These are phyloP conservation scores for Agroathelia rolfsii DNA, from an alignment of 1,284 basidiomycete genomes.

Conservation along the genomic window DNA sequence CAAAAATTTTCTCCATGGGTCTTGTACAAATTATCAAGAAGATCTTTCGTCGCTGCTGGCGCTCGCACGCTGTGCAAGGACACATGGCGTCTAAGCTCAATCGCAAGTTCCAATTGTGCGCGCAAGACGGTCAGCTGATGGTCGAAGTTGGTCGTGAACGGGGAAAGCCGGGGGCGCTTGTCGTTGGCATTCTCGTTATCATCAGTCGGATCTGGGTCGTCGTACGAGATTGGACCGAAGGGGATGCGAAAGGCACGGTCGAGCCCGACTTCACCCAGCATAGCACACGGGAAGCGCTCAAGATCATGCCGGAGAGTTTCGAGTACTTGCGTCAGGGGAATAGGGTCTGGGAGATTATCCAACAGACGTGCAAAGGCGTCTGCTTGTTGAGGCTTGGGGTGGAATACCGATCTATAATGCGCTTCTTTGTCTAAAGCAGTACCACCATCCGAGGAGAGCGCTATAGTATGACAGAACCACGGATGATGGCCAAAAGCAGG, in stretches of 20 bases:
- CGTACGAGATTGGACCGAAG: conserved; percentile 31
- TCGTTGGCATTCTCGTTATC: conserved; percentile 12
- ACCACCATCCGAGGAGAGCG: conserved; percentile 31
- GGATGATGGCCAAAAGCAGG: conserved; percentile 79
- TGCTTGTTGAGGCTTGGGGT: conserved; percentile 22
- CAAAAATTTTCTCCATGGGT: conserved; percentile 45
- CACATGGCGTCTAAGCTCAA: conserved; percentile 58
- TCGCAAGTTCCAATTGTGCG: conserved; percentile 67
- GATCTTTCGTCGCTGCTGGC: conserved; percentile 49
- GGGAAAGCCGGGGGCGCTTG: conserved; percentile 52
- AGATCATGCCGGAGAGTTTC: conserved; percentile 46
- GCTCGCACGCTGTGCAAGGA: conserved; percentile 76
- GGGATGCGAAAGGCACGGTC: conserved; percentile 68
- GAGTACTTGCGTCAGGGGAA: conserved; percentile 41
- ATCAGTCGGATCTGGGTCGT: conserved; percentile 17
- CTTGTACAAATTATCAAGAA: conserved; percentile 43
- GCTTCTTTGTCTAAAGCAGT: conserved; percentile 37
- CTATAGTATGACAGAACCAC: conserved; percentile 72
- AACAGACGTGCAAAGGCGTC: conserved; percentile 44
- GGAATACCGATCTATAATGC: conserved; percentile 60
- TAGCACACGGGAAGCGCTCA: conserved; percentile 46
- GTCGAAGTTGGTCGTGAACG: conserved; percentile 58
- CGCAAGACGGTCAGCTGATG: conserved; percentile 71
- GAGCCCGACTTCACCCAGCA: conserved; percentile 79
- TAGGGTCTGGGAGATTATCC: conserved; percentile 51